These are phyloP conservation scores for Spongiforma sp. DNA, from an alignment of 1,284 basidiomycete species.

Conservation along the genomic window DNA sequence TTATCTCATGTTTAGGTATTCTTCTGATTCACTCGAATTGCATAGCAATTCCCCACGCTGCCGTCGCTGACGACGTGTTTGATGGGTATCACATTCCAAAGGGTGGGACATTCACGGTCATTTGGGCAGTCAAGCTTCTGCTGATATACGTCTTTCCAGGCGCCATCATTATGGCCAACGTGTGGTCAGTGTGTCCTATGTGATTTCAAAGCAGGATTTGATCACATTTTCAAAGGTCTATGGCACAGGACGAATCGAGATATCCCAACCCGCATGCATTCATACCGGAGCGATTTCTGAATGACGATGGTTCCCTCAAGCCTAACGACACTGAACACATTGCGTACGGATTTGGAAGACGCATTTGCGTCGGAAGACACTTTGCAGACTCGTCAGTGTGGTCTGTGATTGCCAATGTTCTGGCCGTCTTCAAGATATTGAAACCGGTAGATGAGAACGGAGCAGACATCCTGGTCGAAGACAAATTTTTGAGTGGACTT, in stretches of 20 bases:
- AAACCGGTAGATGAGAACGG: constrained; percentile 21
- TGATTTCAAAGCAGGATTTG: neutral
- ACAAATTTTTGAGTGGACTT: constrained; percentile 11
- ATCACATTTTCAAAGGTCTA: constrained; percentile 8
- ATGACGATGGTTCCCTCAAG: constrained; percentile 17
- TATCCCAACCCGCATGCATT: constrained; percentile 13
- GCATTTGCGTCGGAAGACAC: constrained; percentile 14
- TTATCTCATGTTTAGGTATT: too few relatives aligned
- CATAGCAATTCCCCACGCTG: constrained; percentile 17
- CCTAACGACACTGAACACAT: constrained; percentile 12
- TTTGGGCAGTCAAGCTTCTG: rapidly evolving
- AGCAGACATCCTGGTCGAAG: constrained; percentile 20
- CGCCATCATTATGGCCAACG: constrained; percentile 8
- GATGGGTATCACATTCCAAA: constrained; percentile 19
- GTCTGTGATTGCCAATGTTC: constrained; percentile 14
- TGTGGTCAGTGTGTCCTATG: constrained; percentile 9
- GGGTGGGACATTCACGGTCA: neutral
- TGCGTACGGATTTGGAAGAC: constrained; percentile 20
- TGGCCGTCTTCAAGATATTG: constrained; percentile 21
- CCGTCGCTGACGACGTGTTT: constrained; percentile 18
- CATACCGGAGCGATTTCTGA: constrained; percentile 19
- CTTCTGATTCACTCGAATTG: neutral
- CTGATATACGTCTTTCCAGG: constrained; percentile 2
- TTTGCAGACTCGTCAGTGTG: constrained; percentile 23
- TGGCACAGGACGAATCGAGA: constrained; percentile 14